Evolutionary conservation across 2,329 filamentous ascomycete genomes (phyloP).

Genomic region (Geosmithia putterillii): DNA sequence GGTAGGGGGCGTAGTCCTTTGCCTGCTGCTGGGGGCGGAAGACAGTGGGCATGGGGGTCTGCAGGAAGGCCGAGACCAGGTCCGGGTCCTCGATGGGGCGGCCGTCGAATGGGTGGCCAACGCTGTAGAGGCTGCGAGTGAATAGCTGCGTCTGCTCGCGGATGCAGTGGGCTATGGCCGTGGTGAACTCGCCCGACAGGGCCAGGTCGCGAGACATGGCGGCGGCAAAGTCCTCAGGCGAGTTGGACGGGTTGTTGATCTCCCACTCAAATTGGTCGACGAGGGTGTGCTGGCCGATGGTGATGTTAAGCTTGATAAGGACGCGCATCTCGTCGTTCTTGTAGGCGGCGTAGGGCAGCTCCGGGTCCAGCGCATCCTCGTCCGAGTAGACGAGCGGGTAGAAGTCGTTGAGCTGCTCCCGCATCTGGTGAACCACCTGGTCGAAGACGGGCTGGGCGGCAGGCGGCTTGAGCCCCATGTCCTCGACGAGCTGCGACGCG

Average conservation of each 20-base stretch:
- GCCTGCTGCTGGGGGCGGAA: conserved; percentile 87
- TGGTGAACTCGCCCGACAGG: conserved; percentile 89
- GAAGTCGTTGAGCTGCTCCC: conserved; percentile 84
- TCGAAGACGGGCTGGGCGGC: conserved; percentile 51
- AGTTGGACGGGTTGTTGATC: conserved; percentile 89
- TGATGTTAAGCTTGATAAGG: conserved; percentile 91
- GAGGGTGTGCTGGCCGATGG: conserved; percentile 85
- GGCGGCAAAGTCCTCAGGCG: conserved; percentile 84
- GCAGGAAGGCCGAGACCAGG: conserved; percentile 71
- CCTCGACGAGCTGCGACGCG: conserved; percentile 80
- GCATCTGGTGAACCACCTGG: conserved; percentile 55
- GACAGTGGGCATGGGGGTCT: conserved; percentile 67
- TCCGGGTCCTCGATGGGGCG: conserved; percentile 87
- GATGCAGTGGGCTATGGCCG: conserved; percentile 94
- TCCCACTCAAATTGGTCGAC: conserved; percentile 99
- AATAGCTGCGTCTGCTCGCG: conserved; percentile 93
- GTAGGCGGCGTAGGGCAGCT: conserved; percentile 83
- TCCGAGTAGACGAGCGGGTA: conserved; percentile 86
- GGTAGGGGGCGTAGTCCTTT: conserved; percentile 85
- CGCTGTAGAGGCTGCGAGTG: conserved; percentile 82
- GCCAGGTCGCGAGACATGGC: conserved; percentile 85
- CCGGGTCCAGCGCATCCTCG: conserved; percentile 80
- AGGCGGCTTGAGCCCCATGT: conserved; percentile 69
- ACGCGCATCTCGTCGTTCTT: conserved; percentile 99
- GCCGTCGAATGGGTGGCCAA: conserved; percentile 91